Evolutionary conservation across 1,284 basidiomycete species (phyloP), one percentile per base, ranked within the genome.

Genomic region (Clitocybe nebularis): DNA sequence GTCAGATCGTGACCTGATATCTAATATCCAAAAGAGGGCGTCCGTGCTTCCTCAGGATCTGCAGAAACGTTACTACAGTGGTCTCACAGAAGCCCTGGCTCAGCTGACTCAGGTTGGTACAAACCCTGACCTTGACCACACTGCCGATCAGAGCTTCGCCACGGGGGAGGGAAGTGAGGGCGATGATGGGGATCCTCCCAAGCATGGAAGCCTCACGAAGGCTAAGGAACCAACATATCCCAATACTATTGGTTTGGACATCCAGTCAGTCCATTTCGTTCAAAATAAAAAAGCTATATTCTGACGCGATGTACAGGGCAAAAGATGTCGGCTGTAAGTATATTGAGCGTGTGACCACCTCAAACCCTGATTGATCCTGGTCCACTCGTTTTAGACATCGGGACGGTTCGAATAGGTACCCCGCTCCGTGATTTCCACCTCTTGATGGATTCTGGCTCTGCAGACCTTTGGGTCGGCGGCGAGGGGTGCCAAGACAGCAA

Each of bases 391-490:
- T 3, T 16, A 51, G 52, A 55, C 26, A 25, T 55, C 10, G 46
- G 44, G 20, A 48, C 38, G 1, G 40, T 63, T 4, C 38, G 48
- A 29, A 47, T 64, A 1, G 63, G 63, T 10, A 62, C 60, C 0
- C 62, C 60, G 3, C 30, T 53, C 2, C 57, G 57, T 26, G 26
- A 45, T 8, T 65, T 62, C 34, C 41, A 22, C 3, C 50, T 64
- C 20, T 53, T 63, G 8, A 45, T 64, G 25, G 61, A 64, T 44
- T 61, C 60, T 14, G 60, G 62, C 20, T 62, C 62, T 13, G 50
- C 60, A 20, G 54, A 59, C 41, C 42, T 57, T 20, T 59, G 59
- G 59, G 56, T 56, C n/a, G 55, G 56, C 7, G 51, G 39, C 4
- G 55, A 56, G 28, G 52, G 47, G 11, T 62, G 61, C 39, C 21